A percentile compares a stretch with the other conserved stretches of the same genome.
Conservation (phyloP, 495 filamentous ascomycete species). For the Penicillium egyptiacum region DNA sequence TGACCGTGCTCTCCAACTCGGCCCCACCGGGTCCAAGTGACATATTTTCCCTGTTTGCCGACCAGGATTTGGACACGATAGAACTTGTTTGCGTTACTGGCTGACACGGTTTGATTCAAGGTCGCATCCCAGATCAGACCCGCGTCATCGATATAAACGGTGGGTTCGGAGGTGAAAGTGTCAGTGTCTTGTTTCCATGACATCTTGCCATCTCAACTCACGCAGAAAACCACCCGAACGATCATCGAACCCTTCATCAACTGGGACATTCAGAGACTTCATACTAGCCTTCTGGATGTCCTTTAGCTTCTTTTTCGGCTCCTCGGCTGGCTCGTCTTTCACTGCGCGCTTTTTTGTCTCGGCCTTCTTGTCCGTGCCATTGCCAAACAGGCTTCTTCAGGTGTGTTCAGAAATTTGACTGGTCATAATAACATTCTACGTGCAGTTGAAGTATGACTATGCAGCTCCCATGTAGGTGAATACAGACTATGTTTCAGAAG, state of each 20-base stretch:
- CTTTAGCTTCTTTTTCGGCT: conserved; percentile 43
- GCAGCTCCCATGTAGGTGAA: no score
- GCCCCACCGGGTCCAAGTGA: conserved; percentile 73
- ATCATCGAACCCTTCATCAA: conserved; percentile 46
- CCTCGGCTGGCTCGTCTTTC: no score
- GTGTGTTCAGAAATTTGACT: no score
- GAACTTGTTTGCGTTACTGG: conserved; percentile 71
- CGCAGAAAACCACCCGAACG: no score
- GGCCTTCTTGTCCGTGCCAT: no score
- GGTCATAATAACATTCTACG: no score
- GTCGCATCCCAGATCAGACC: conserved; percentile 63
- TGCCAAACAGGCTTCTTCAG: no score
- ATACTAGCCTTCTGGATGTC: conserved; percentile 45
- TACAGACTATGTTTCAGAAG: no score
- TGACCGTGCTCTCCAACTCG: conserved; percentile 74
- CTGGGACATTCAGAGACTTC: conserved; percentile 41
- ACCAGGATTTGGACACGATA: conserved; percentile 58
- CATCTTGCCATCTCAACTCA: no score
- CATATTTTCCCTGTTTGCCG: conserved; percentile 32
- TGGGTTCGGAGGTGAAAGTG: conserved; percentile 6
- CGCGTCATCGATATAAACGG: conserved; percentile 63
- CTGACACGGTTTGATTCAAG: conserved; percentile 50
- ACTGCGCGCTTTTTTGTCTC: no score
- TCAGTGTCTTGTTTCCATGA: background rate
- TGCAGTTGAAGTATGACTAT: no score